These are phyloP conservation scores for Candida tammaniensis DNA, from an alignment of 805 yeast species.

Conservation along the genomic window DNA sequence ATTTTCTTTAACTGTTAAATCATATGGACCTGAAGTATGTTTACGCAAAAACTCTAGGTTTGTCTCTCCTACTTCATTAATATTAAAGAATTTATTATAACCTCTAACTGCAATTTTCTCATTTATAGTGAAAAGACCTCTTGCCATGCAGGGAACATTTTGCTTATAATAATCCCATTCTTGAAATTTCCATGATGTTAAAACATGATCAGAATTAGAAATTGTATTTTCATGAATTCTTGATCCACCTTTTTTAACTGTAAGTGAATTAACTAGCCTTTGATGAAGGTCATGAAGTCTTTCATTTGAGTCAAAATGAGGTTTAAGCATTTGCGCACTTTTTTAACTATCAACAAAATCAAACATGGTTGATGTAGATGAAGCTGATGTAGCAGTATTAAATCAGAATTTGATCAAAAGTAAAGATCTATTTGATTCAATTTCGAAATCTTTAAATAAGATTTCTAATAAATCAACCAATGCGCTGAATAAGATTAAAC, in stretches of 20 bases:
- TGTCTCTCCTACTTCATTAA: conserved; percentile 60
- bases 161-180: conserved; percentile 82
- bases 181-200: conserved; percentile 71
- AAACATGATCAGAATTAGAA: conserved; percentile 1
- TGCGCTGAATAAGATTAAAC: conserved; percentile 65
- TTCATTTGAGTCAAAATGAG: neutral
- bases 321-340: conserved; percentile 3
- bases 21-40: conserved; percentile 70
- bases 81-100: conserved; percentile 89
- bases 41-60: conserved; percentile 44
- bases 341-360: neutral
- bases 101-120: conserved; percentile 72
- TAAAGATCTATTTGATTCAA: conserved; percentile 50
- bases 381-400: conserved; percentile 79
- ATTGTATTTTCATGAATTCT: conserved; percentile 12
- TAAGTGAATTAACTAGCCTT: conserved; percentile 1
- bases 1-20: conserved; percentile 80
- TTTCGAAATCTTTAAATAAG: conserved; percentile 52
- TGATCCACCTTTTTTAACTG: conserved; percentile 18
- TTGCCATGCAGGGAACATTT: conserved; percentile 69
- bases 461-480: conserved; percentile 52
- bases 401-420: conserved; percentile 69
- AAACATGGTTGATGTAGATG: conserved; percentile 59
- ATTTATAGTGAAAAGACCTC: conserved; percentile 72
- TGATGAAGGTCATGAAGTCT: neutral